Conservation (phyloP, 805 yeast species). For the Candida arabinofermentans region DNA sequence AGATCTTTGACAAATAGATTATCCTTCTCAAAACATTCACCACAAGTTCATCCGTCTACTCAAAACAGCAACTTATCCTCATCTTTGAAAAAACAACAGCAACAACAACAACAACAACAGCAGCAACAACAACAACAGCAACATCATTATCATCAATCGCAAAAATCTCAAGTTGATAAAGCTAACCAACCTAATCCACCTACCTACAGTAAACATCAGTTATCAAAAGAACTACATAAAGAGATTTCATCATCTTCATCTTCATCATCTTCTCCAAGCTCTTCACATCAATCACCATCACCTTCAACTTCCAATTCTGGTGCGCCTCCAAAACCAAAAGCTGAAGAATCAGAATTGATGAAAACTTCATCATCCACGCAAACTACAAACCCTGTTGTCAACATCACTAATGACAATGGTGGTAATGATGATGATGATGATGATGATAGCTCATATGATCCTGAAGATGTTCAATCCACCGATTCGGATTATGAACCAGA, state of each 20-base stretch:
- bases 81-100: slow-evolving; percentile 14
- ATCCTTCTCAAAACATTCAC: slow-evolving; percentile 25
- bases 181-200: not conserved
- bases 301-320: not conserved
- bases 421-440: not conserved
- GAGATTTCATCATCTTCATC: not conserved
- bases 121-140: slow-evolving; percentile 5
- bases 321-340: too few species aligned
- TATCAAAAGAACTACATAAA: slow-evolving; percentile 1
- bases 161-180: too few species aligned
- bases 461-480: slow-evolving; percentile 24
- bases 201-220: slow-evolving; percentile 2
- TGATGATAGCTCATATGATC: slow-evolving; percentile 8
- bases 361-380: too few species aligned
- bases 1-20: slow-evolving; percentile 24
- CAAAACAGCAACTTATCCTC: slow-evolving; percentile 20
- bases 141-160: not conserved
- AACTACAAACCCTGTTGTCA: not conserved
- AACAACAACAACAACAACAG: slow-evolving; percentile 4
- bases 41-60: slow-evolving; percentile 7
- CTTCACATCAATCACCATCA: not conserved
- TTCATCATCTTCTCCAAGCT: not conserved
- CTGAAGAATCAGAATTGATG: too few species aligned
- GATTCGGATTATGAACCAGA: slow-evolving; percentile 25
- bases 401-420: not conserved